These are phyloP conservation scores for Sporisorium scitamineum DNA, from an alignment of 1,284 basidiomycete species.

Conservation along the genomic window DNA sequence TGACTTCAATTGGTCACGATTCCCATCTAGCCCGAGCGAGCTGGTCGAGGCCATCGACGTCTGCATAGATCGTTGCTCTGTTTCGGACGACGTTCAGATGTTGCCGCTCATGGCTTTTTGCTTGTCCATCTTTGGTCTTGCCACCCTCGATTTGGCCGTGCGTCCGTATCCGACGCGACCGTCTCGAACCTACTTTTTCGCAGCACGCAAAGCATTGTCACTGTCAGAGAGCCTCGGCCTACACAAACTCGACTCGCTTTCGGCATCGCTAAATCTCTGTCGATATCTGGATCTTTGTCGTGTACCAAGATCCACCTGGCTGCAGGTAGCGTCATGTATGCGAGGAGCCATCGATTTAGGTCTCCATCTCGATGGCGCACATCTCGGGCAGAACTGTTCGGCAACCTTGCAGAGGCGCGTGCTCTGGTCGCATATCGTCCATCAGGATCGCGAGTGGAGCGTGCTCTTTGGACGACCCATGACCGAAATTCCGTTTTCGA, in stretches of 20 bases:
- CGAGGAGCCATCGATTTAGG: slow-evolving; percentile 45
- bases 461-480: slow-evolving; percentile 43
- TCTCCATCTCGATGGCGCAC: slow-evolving; percentile 33
- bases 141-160: slow-evolving; percentile 38
- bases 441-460: slow-evolving; percentile 49
- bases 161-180: slow-evolving; percentile 40
- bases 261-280: slow-evolving; percentile 43
- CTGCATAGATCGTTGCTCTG: slow-evolving; percentile 30
- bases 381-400: slow-evolving; percentile 38
- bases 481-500: slow-evolving; percentile 45
- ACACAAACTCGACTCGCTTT: slow-evolving; percentile 45
- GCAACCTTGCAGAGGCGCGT: slow-evolving; percentile 34
- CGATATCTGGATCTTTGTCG: slow-evolving; percentile 43
- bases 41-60: slow-evolving; percentile 21
- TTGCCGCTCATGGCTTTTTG: slow-evolving; percentile 44
- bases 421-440: slow-evolving; percentile 47
- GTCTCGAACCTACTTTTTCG: slow-evolving; percentile 46
- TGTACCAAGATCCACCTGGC: slow-evolving; percentile 41
- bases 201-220: slow-evolving; percentile 42
- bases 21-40: slow-evolving; percentile 28
- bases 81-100: slow-evolving; percentile 46
- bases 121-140: slow-evolving; percentile 35
- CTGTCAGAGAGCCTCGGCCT: slow-evolving; percentile 39
- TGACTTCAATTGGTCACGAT: slow-evolving; percentile 48
- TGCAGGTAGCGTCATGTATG: slow-evolving; percentile 47